Evolutionary conservation across 371 early-diverging fungal species (phyloP).

Genomic region (Mucor saturninus): DNA sequence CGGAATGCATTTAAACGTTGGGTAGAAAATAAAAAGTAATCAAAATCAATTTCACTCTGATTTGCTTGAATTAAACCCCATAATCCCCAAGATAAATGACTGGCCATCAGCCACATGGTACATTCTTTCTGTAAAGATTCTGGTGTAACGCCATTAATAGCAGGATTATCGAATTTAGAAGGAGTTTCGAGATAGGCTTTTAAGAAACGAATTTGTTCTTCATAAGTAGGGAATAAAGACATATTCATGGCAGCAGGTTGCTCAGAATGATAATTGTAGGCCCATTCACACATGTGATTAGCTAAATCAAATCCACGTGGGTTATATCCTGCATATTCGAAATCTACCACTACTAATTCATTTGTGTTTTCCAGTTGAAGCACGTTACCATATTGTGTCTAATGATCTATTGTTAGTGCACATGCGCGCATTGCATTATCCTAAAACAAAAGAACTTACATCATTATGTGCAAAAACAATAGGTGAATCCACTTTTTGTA

Average conservation of each 20-base stretch:
- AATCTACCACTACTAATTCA: conserved; percentile 79
- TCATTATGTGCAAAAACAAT: conserved; percentile 88
- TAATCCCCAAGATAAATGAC: conserved; percentile 82
- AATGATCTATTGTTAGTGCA: not conserved
- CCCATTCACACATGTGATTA: conserved; percentile 93
- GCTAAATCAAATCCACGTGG: conserved; percentile 85
- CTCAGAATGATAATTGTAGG: conserved; percentile 77
- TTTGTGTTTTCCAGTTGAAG: conserved; percentile 58
- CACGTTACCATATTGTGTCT: conserved; percentile 88
- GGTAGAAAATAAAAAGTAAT: conserved; percentile 75
- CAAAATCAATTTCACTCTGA: conserved; percentile 82
- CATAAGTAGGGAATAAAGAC: conserved; percentile 62
- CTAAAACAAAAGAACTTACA: conserved; percentile 43
- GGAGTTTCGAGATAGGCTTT: conserved; percentile 66
- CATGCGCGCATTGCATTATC: not conserved
- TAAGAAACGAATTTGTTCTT: conserved; percentile 66
- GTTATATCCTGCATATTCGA: conserved; percentile 91
- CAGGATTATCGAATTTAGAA: conserved; percentile 28
- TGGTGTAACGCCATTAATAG: conserved; percentile 24
- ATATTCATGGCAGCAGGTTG: conserved; percentile 58
- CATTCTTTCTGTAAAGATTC: conserved; percentile 47
- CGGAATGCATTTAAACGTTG: conserved; percentile 66
- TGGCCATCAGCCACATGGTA: conserved; percentile 60
- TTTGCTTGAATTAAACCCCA: conserved; percentile 84
- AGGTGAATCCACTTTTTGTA: conserved; percentile 55